phyloP scores from a whole-genome alignment of 2,329 filamentous ascomycete genomes.

The Raffaelea arxii region DNA sequence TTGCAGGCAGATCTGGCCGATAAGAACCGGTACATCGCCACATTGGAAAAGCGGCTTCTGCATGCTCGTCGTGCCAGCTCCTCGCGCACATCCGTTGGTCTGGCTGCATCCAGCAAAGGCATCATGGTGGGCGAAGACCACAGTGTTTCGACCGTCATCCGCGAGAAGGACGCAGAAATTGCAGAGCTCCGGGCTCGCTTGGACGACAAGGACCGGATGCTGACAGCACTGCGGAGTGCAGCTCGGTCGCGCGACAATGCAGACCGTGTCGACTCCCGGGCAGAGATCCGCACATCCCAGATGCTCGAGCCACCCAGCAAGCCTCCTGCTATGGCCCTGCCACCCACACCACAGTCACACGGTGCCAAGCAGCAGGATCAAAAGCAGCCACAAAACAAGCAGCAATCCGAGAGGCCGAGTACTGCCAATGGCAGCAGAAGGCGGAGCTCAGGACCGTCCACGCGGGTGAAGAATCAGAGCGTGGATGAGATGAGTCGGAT shows the following conservation, averaged over 20 bases:
- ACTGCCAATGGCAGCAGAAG: constrained; percentile 7
- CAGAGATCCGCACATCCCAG: constrained; percentile 22
- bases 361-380: constrained; percentile 1
- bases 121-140: constrained; percentile 72
- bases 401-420: no score
- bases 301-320: constrained; percentile 22
- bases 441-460: constrained; percentile 8
- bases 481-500: constrained; percentile 90
- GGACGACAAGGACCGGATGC: constrained; percentile 93
- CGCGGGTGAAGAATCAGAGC: constrained; percentile 51
- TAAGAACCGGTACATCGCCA: constrained; percentile 93
- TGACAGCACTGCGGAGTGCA: constrained; percentile 74
- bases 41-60: constrained; percentile 81
- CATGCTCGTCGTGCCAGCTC: constrained; percentile 88
- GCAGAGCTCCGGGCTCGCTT: constrained; percentile 78
- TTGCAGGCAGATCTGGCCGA: constrained; percentile 91
- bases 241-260: constrained; percentile 78
- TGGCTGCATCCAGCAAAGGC: constrained; percentile 44
- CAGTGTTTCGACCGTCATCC: constrained; percentile 60
- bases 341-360: constrained; percentile 11
- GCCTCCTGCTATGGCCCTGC: constrained; percentile 13
- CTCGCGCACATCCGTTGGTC: constrained; percentile 70
- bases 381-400: no score
- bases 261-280: constrained; percentile 36
- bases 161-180: constrained; percentile 89